phyloP scores from a whole-genome alignment of 371 early-diverging fungal genomes.

The Haplosporangium sp. region DNA sequence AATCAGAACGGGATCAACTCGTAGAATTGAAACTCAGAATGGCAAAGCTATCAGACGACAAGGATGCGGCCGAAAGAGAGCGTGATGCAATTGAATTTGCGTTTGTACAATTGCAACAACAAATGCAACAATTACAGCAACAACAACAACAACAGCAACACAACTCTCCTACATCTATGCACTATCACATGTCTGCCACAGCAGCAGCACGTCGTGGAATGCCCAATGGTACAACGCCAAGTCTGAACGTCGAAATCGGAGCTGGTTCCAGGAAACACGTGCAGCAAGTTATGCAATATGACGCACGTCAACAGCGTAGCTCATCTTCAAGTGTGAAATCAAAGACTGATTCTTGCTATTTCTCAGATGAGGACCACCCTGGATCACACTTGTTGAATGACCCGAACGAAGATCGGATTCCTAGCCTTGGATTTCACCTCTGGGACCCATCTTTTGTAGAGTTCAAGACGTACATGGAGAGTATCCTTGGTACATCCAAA shows the following conservation, averaged over 20 bases:
- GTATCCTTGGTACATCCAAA: conserved; percentile 20
- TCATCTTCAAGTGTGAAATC: conserved; percentile 48
- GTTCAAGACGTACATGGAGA: conserved; percentile 49
- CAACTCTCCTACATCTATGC: conserved; percentile 22
- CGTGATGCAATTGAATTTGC: conserved; percentile 50
- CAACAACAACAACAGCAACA: conserved; percentile 19
- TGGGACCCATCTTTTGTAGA: conserved; percentile 55
- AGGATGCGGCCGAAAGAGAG: conserved; percentile 31
- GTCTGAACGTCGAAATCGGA: conserved; percentile 20
- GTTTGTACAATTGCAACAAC: conserved; percentile 38
- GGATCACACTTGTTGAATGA: conserved; percentile 48
- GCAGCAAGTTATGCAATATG: conserved; percentile 43
- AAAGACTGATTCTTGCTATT: conserved; percentile 55
- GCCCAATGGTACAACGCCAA: conserved; percentile 7
- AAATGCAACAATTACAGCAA: conserved; percentile 23
- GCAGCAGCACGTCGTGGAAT: conserved; percentile 48
- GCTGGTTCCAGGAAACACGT: conserved; percentile 35
- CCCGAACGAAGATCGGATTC: conserved; percentile 45
- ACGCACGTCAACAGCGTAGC: conserved; percentile 41
- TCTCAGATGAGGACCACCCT: conserved; percentile 55
- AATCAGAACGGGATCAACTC: conserved; percentile 54
- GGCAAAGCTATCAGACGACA: conserved; percentile 49
- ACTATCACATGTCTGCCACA: conserved; percentile 47
- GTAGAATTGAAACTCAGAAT: conserved; percentile 50
- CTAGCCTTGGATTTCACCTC: conserved; percentile 51